A percentile compares a stretch with the other conserved stretches of the same genome.
Conservation (phyloP, 805 yeast genomes). For the Suhomyces sp. region DNA sequence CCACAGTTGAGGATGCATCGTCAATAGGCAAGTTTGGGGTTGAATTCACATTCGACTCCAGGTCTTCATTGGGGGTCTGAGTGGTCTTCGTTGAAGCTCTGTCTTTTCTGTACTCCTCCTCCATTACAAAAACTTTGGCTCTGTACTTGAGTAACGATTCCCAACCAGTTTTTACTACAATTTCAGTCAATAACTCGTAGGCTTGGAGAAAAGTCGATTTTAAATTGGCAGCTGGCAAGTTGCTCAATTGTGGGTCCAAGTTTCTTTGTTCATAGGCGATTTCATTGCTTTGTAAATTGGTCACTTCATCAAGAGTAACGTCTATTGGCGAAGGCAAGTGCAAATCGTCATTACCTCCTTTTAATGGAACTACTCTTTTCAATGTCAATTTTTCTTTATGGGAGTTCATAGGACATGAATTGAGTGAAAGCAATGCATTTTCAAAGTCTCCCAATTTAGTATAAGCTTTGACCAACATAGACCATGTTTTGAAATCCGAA, state of each 20-base stretch:
- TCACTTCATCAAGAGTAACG: slow-evolving; percentile 66
- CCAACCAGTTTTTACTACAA: slow-evolving; percentile 46
- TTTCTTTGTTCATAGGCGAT: slow-evolving; percentile 63
- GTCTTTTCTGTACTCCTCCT: slow-evolving; percentile 45
- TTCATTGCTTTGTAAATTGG: slow-evolving; percentile 62
- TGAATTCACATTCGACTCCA: neutral
- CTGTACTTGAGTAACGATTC: slow-evolving; percentile 42
- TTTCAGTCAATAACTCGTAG: slow-evolving; percentile 44
- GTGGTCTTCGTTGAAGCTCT: slow-evolving; percentile 7
- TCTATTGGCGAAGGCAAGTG: slow-evolving; percentile 78
- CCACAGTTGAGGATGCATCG: slow-evolving; percentile 38
- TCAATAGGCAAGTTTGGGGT: slow-evolving; percentile 6
- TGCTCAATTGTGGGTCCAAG: slow-evolving; percentile 58
- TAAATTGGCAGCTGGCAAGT: slow-evolving; percentile 67
- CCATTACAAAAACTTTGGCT: slow-evolving; percentile 48
- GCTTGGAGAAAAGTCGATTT: slow-evolving; percentile 47
- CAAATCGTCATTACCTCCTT: slow-evolving; percentile 46
- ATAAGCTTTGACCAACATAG: slow-evolving; percentile 60
- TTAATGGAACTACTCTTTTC: slow-evolving; percentile 56
- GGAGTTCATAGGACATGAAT: slow-evolving; percentile 80
- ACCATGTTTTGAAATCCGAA: slow-evolving; percentile 75
- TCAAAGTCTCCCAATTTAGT: slow-evolving; percentile 64
- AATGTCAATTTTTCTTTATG: slow-evolving; percentile 64
- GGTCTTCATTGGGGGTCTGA: neutral
- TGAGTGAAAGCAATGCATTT: slow-evolving; percentile 66